Conservation (phyloP, 352 stramenopile genomes). For the Plasmopara halstedii region DNA sequence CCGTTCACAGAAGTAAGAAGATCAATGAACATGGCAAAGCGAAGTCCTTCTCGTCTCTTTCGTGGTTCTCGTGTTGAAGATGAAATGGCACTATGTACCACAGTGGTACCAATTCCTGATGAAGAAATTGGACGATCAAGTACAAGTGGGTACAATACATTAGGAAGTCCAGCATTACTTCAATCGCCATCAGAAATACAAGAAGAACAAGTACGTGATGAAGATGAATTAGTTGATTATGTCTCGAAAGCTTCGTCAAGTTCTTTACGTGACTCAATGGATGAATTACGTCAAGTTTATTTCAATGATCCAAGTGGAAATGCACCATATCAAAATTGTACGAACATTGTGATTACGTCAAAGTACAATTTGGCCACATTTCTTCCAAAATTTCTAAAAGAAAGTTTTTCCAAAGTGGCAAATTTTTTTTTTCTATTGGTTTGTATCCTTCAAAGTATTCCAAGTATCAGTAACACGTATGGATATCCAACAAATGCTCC, state of each 20-base stretch:
- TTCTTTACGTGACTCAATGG: neutral
- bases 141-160: constrained; percentile 23
- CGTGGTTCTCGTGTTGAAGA: constrained; percentile 46
- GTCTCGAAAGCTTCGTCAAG: constrained; percentile 3
- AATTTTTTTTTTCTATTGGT: constrained; percentile 94
- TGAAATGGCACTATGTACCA: constrained; percentile 30
- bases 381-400: constrained; percentile 82
- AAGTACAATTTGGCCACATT: constrained; percentile 88
- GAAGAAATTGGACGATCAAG: neutral
- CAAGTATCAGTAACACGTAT: constrained; percentile 76
- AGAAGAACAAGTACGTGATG: constrained; percentile 12
- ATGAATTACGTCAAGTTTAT: constrained; percentile 46
- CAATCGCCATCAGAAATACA: constrained; percentile 19
- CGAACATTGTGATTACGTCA: constrained; percentile 85
- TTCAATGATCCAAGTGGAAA: constrained; percentile 68
- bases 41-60: constrained; percentile 36
- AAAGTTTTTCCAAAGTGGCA: constrained; percentile 85
- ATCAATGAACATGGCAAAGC: constrained; percentile 8
- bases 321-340: constrained; percentile 52
- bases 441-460: constrained; percentile 82
- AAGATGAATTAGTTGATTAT: constrained; percentile 5
- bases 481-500: constrained; percentile 70
- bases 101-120: constrained; percentile 5
- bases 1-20: neutral
- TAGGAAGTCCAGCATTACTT: constrained; percentile 30